Evolutionary conservation across 78 protist species (phyloP).

Genomic region (Dictyostelium intermedium): DNA sequence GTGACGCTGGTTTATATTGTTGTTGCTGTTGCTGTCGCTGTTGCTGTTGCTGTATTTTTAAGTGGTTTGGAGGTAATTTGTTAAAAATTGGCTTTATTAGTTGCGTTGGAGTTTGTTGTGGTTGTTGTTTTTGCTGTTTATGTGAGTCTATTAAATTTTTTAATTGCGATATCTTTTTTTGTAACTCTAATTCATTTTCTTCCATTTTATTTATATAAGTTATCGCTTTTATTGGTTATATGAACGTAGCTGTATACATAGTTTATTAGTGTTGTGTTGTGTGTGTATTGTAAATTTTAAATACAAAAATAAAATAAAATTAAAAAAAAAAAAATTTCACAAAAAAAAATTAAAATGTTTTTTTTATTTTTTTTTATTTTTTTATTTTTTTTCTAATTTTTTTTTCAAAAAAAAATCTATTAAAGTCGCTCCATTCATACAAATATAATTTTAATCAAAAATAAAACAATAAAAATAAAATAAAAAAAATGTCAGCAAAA

Average conservation of each 20-base stretch:
- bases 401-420: not conserved
- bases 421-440: not conserved
- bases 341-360: not conserved
- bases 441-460: not conserved
- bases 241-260: not conserved
- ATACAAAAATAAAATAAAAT: not conserved
- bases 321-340: not conserved
- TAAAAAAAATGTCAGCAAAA: not conserved
- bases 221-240: not conserved
- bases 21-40: not conserved
- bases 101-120: not conserved
- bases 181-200: not conserved
- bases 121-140: not conserved
- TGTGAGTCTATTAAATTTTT: not conserved
- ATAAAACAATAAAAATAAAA: not conserved
- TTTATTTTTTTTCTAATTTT: not conserved
- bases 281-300: not conserved
- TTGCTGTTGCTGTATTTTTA: not conserved
- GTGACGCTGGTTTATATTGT: not conserved
- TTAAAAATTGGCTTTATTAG: slow-evolving; percentile 11
- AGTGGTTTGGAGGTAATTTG: not conserved
- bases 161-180: not conserved
- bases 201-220: not conserved
- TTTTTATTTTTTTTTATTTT: not conserved
- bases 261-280: too few relatives aligned